Evolutionary conservation across 225 moss, liverwort and hornwort genomes (phyloP), one percentile per base, ranked within the genome.

Genomic region (Rhytidiadelphus loreus): DNA sequence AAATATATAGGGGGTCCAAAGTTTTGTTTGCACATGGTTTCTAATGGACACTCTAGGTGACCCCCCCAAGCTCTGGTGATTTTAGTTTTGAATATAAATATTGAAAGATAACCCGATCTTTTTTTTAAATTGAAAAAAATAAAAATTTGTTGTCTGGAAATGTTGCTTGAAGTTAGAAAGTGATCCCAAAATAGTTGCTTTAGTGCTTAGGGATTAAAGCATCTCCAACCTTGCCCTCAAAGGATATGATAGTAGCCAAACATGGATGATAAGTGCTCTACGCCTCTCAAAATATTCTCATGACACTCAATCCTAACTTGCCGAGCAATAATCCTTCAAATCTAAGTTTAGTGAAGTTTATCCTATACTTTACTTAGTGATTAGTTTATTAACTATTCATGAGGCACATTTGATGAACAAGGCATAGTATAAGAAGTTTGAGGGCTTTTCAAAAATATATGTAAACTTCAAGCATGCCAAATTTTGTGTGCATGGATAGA

Each of bases 361-460:
- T 68, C n/a, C 4, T n/a, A 13, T 68, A n/a, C 12, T 13, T n/a
- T 12, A 22, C 7, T n/a, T 22, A 0, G 12, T 37, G 6, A 37
- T n/a, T 37, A 4, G 11, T 37, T 6, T 6, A 66, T 12, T 21
- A 16, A 66, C 37, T 66, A 37, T 11, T 66, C 20, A 21, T n/a
- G 12, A n/a, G 1, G 22, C 6, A n/a, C 21, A 22, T 66, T 12
- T n/a, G 3, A 6, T 66, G 6, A 66, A 15, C 11, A 20, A 66
- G 22, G 22, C 7, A 6, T 7, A 7, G 0, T 68, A 66, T 3
- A 66, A 37, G 4, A 22, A n/a, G 66, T 66, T 66, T n/a, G 7
- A 37, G 66, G n/a, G 4, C 3, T 21, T 1, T 8, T 17, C 7
- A 33, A 32, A 63, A 63, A 63, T 61, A 61, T 26, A 29, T 29